Base-by-base conservation (phyloP, 2,329 filamentous ascomycete genomes). In the Elsinoe australis region DNA sequence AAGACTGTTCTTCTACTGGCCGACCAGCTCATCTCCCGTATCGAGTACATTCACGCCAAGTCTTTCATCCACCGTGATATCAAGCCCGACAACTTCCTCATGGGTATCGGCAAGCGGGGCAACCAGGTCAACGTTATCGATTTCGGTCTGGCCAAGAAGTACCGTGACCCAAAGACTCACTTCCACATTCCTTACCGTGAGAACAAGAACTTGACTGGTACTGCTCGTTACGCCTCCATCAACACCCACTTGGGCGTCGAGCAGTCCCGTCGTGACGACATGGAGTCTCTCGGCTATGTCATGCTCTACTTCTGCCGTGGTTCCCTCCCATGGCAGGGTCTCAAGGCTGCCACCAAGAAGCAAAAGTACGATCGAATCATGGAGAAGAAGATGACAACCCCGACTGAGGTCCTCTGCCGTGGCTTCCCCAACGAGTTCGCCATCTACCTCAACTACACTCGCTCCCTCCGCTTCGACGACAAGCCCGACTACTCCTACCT, bases 381-480 rank as follows among this genome's bases (percentile, higher is more conserved):
- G 90, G 92, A 98, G 79, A 98, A 98, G 83, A 98, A 98, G 87
- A 96, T 96, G 92, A 98, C 92, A 10, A 98, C 92, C 2, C 89
- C 92, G 6, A 96, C 90, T 59, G 90, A 98, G 72, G 89, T 95
- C 41, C 86, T 98, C 42, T 98, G 92, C 82, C 88, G 90, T 68
- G 92, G 92, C 58, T 96, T 98, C 76, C 92, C 92, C 61, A 95
- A 96, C 70, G 92, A 98, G 73, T 98, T 98, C 61, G 89, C 90
- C 74, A 96, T 96, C 70, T 98, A 98, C 71, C 79, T 98, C 55
- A 96, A 96, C 83, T 96, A 98, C 78, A 96, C 90, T 47, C 87
- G 92, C 54, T 95, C 89, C 50, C 87, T 98, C 58, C 89, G 92
- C 60, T 98, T 98, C 72, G 92, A 98, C 67, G 92, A 98, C 76